Base-by-base conservation (phyloP, 2,329 filamentous ascomycete species). In the Penicillium sp. region DNA sequence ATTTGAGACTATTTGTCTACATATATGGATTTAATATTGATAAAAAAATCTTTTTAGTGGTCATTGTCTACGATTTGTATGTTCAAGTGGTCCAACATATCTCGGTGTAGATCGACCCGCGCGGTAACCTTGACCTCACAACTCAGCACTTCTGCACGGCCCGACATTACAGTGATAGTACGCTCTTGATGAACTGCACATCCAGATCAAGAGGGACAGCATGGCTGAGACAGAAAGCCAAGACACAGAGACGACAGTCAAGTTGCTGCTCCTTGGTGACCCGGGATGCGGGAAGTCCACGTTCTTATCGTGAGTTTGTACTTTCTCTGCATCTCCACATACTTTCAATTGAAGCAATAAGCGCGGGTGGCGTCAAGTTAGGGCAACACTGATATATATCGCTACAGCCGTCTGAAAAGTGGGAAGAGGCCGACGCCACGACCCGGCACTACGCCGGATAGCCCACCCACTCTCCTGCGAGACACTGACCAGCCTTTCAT, bases 201-300 rank as follows among this genome's bases (percentile, higher is more conserved):
- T 46, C 14, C 14, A 8, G 35, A 24, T 8, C 8, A 16, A 27
- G 44, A 24, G 3, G 9, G 16, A 33, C 25, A 49, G 7, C 4
- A 61, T 60, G 57, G 20, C 53, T 7, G 51, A 55, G 13, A 20
- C 31, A 42, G 36, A 16, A 28, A 7, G 7, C 9, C 22, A n/a
- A 8, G 56, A 58, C 2, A 40, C 20, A 20, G 53, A 62, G 13
- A 47, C 46, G 35, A 62, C 63, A 16, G 68, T 72, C 24, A 71
- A 66, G 4, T 55, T 86, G 44, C 73, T 86, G 6, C 70, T 86
- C 14, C 72, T 86, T 2, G 83, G 83, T 46, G 82, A 85, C 52
- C 63, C 76, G 33, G 81, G 79, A 45, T 81, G 83, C 41, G 83
- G 83, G 51, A 86, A 85, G 69, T 82, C 82, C 45, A 83, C 81